phyloP scores from a whole-genome alignment of 345 rosid genomes.

The Salix koriyanagi region DNA sequence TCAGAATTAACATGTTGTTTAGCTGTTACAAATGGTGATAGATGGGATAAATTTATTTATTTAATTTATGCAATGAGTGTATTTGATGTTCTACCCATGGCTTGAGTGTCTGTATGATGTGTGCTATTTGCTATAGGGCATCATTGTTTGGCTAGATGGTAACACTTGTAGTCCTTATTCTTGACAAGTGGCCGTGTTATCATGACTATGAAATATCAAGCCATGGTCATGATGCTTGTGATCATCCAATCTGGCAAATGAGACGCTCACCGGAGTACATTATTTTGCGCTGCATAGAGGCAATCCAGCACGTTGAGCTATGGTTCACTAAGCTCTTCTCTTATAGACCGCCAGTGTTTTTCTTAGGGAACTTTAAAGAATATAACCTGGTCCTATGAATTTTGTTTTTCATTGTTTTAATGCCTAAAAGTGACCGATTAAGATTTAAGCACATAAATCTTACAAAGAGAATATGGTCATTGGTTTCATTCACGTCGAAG shows the following conservation, averaged over 20 bases:
- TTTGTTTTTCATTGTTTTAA: background rate
- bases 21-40: background rate
- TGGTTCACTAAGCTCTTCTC: background rate
- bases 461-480: background rate
- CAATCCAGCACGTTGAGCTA: background rate
- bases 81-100: background rate
- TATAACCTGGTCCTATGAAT: background rate
- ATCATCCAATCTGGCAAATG: background rate
- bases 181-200: background rate
- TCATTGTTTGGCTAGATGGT: background rate
- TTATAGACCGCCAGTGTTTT: background rate
- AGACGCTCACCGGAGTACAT: background rate
- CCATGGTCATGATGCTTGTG: background rate
- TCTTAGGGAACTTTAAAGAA: background rate
- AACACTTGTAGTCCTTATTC: background rate
- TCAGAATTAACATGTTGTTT: background rate
- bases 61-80: background rate
- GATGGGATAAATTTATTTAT: background rate
- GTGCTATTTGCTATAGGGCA: background rate
- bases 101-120: background rate
- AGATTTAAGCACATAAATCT: background rate
- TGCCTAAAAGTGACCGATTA: background rate
- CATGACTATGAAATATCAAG: background rate
- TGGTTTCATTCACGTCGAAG: background rate
- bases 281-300: background rate